Base-by-base conservation (phyloP, 1,139 yeast genomes). In the Insectozyma bohioensis region DNA sequence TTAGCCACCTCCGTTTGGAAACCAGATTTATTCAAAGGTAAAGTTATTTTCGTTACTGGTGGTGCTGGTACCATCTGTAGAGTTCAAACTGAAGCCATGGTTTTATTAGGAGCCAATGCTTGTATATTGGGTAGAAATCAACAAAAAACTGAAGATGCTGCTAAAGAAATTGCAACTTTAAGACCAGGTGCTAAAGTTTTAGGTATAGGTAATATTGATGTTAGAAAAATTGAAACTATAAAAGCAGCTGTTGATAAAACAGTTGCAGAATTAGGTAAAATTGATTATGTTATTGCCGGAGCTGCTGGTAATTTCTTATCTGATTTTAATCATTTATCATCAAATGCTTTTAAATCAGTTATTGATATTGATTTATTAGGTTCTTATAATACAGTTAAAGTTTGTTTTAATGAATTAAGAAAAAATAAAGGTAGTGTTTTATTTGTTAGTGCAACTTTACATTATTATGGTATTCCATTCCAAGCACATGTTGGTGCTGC, bases 11-110 rank as follows among this genome's bases (percentile, higher is more conserved):
- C 63, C 12, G 43, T 53, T 17, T 68, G 72, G 73, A 81, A 80
- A 47, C 75, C 81, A 1, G 84, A 77, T 45, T 51, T 87, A 27
- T 88, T 87, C 63, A 70, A 77, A 38, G 94, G 85, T 12, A 90
- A 90, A 56, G 96, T 87, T 2, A 95, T 79, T 10, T 85, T 88
- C 49, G 86, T 88, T 36, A 90, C 98, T 1, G 98, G 98, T 6
- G 97, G 97, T 13, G 95, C 97, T 2, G 97, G 97, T 10, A 80
- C 95, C 17, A 90, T 90, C 33, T 90, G 97, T 58, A 71, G 95
- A 36, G 95, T 84, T 8, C 97, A 90, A 58, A 78, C 86, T 1
- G 95, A 86, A 54, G 95, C 96, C 0, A 43, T 90, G 59, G 84
- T 88, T 5, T 61, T 79, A 12, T 67, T 90, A 10, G 98, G 98